Percentiles rank a stretch among this genome's conserved stretches.
Evolutionary conservation across 805 yeast species (phyloP).

Genomic region (Metschnikowia similis): DNA sequence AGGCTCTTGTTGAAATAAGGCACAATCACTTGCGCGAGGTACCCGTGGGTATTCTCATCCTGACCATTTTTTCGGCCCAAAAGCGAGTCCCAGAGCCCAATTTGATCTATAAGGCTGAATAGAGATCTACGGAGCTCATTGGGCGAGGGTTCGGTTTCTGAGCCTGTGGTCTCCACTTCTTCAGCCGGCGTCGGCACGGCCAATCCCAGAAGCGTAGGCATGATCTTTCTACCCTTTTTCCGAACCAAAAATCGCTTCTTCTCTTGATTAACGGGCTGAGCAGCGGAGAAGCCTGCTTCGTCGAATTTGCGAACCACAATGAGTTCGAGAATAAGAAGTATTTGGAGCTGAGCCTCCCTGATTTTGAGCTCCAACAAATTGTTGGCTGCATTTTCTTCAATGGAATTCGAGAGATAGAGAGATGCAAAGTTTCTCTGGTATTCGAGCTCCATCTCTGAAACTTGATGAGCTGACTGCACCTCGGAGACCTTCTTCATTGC

Average conservation of each 20-base stretch:
- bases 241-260: slow-evolving; percentile 21
- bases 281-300: slow-evolving; percentile 29
- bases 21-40: slow-evolving; percentile 47
- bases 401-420: not conserved
- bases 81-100: slow-evolving; percentile 52
- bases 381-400: slow-evolving; percentile 21
- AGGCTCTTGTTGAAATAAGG: slow-evolving; percentile 50
- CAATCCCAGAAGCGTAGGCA: slow-evolving; percentile 43
- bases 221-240: slow-evolving; percentile 21
- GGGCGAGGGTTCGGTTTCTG: slow-evolving; percentile 6
- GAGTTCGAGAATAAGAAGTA: slow-evolving; percentile 45
- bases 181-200: slow-evolving; percentile 20
- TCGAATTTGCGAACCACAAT: slow-evolving; percentile 32
- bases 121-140: slow-evolving; percentile 23
- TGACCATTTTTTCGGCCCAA: slow-evolving; percentile 29
- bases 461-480: not conserved
- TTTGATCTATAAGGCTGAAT: slow-evolving; percentile 47
- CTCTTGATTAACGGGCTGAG: slow-evolving; percentile 2
- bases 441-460: not conserved
- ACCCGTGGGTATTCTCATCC: slow-evolving; percentile 43
- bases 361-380: slow-evolving; percentile 42
- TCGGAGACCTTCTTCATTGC: not conserved
- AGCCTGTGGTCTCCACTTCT: not conserved
- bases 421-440: not conserved
- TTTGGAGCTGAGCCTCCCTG: slow-evolving; percentile 55